These are phyloP conservation scores for Striga hermonthica DNA, from an alignment of 305 asterid species.

Conservation along the genomic window DNA sequence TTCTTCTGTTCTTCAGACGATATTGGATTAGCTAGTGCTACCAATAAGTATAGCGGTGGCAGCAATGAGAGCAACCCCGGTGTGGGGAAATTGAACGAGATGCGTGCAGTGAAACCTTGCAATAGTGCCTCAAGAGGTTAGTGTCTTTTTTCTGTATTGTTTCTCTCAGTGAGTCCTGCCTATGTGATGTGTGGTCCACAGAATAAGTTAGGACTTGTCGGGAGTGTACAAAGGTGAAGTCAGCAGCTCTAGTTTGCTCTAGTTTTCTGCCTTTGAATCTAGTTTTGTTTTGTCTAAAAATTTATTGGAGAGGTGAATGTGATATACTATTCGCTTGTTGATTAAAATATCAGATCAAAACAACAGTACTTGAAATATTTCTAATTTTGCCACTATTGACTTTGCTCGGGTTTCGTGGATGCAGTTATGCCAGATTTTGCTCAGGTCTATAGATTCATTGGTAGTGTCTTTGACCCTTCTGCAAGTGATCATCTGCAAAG, in stretches of 20 bases:
- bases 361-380: background rate
- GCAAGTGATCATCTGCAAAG: conserved; percentile 62
- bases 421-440: conserved; percentile 84
- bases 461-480: conserved; percentile 80
- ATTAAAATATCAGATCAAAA: too few species aligned
- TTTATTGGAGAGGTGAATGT: too few species aligned
- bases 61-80: conserved; percentile 59
- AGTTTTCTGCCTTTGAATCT: background rate
- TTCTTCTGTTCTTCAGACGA: conserved; percentile 47
- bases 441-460: conserved; percentile 78
- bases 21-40: conserved; percentile 34
- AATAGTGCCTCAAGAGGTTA: conserved; percentile 51
- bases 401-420: conserved; percentile 17
- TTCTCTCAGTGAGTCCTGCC: background rate
- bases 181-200: background rate
- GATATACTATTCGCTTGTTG: too few species aligned
- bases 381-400: background rate
- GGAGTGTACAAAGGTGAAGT: background rate
- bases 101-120: conserved; percentile 39
- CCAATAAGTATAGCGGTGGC: conserved; percentile 55
- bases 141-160: conserved; percentile 19
- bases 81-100: conserved; percentile 37
- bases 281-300: too few species aligned
- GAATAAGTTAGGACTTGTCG: background rate
- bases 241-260: background rate